phyloP scores from a whole-genome alignment of 768 basidiomycete species.

The Punctularia strigosozonata region DNA sequence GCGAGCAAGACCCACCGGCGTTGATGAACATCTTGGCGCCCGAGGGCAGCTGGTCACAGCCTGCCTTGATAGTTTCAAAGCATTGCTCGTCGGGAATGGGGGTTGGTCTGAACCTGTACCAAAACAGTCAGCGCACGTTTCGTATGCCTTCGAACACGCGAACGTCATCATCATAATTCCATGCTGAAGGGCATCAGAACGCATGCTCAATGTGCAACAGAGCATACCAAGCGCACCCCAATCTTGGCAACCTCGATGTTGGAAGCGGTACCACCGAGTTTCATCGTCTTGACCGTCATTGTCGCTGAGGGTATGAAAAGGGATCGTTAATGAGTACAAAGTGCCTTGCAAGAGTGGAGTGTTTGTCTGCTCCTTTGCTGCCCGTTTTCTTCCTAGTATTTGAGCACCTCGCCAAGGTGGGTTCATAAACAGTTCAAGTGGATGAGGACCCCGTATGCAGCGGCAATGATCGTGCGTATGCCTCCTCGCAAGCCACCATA shows the following conservation, averaged over 20 bases:
- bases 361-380: too few species aligned
- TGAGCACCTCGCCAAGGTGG: too few species aligned
- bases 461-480: too few species aligned
- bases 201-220: neutral
- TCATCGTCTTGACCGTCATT: constrained; percentile 18
- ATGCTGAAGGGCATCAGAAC: constrained; percentile 17
- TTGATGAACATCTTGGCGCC: constrained; percentile 40
- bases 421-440: too few species aligned
- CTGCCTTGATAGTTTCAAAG: constrained; percentile 50
- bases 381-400: too few species aligned
- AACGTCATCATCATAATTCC: constrained; percentile 52
- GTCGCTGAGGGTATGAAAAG: too few species aligned
- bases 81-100: constrained; percentile 43
- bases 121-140: neutral
- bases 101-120: constrained; percentile 27
- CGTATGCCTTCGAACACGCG: constrained; percentile 4
- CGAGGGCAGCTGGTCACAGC: constrained; percentile 27
- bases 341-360: too few species aligned
- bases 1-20: constrained; percentile 22
- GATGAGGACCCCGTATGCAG: too few species aligned
- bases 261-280: constrained; percentile 27
- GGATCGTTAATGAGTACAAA: too few species aligned
- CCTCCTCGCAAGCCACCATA: too few species aligned
- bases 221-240: constrained; percentile 22
- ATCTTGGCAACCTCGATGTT: constrained; percentile 25